Base-by-base conservation (phyloP, 768 basidiomycete genomes). In the Podaxis sp. region DNA sequence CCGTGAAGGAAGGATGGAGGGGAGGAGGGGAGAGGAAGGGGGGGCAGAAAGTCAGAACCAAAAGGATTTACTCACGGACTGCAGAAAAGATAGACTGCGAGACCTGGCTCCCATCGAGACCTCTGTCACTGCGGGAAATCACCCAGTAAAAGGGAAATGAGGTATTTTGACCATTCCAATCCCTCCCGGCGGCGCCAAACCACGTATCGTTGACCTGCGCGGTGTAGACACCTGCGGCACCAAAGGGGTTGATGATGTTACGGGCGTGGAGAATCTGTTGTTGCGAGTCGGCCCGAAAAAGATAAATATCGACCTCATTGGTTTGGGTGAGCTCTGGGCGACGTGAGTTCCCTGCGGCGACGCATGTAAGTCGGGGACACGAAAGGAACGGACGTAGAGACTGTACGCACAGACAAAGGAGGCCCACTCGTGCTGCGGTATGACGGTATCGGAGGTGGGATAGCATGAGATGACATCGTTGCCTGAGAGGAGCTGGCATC, bases 391-490 rank as follows among this genome's bases (percentile, higher is more conserved):
- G 46, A 68, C 5, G 63, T 64, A 15, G 33, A 27, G 12, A 49
- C 27, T 22, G 29, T 50, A 89, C 91, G 73, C 70, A 92, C 93
- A 95, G 70, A 94, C 85, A 70, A 94, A 88, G 40, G 86, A 82
- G 3, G 87, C 85, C 80, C 85, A 92, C 54, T 90, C 74, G 69
- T 89, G 83, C 74, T 96, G 93, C n/a, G 81, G 73, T 64, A 95
- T 78, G 25, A 77, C 64, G 22, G 83, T 83, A 61, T 80, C 74
- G 7, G 73, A 54, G 0, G 77, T 78, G 9, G 94, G 94, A 70
- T 81, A 94, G 72, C 94, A 96, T 7, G 93, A 91, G 47, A 87
- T 80, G 64, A 92, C 78, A 53, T 84, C 73, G 76, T 95, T 95
- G 64, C 85, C 85, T 24, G 87, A 85, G 63, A 73, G 70, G 52